Conservation (phyloP, 139 green algal species). For the Picochlorum sp. region DNA sequence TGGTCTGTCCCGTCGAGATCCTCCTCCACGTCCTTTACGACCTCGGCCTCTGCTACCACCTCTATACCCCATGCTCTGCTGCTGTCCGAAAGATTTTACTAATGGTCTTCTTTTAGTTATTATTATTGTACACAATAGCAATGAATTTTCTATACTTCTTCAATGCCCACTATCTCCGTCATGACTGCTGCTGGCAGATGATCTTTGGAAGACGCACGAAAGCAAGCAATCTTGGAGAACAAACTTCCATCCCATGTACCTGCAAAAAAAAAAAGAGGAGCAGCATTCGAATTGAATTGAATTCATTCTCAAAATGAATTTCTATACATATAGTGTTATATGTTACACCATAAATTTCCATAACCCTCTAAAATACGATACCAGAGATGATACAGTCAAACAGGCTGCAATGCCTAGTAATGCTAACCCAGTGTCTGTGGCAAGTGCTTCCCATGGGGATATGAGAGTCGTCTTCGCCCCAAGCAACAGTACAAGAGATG, state of each 20-base stretch:
- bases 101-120: no score
- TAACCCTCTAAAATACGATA: conserved; percentile 29
- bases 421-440: conserved; percentile 30
- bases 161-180: background rate
- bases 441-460: conserved; percentile 4
- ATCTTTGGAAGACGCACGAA: no score
- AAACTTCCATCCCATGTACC: no score
- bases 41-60: background rate
- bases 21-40: background rate
- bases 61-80: no score
- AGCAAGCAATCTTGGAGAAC: no score
- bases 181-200: background rate
- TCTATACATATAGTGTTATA: background rate
- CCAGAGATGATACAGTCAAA: conserved; percentile 46
- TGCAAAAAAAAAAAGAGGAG: no score
- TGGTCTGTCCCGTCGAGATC: background rate
- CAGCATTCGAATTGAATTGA: no score
- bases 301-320: no score
- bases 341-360: conserved; percentile 28
- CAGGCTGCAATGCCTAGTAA: conserved; percentile 59
- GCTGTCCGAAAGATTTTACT: no score
- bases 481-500: conserved; percentile 44
- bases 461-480: conserved; percentile 5
- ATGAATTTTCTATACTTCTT: no score
- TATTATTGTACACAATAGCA: no score